Percentiles rank a stretch among this genome's conserved stretches.
phyloP scores from a whole-genome alignment of 768 basidiomycete species.

The Ramaria sp. region DNA sequence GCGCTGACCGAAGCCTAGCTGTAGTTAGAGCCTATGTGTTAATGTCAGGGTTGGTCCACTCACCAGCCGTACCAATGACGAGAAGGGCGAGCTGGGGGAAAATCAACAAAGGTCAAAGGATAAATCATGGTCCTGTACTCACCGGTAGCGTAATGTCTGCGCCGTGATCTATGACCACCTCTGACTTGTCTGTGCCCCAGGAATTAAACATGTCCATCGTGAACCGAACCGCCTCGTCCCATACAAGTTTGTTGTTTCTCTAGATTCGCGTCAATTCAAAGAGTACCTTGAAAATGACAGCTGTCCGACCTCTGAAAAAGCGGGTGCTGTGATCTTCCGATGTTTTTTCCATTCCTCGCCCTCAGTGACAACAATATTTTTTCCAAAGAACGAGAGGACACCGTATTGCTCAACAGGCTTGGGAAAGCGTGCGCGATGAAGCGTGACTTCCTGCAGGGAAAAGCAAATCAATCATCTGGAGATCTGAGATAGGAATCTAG shows the following conservation, averaged over 20 bases:
- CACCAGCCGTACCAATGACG: slow-evolving; percentile 45
- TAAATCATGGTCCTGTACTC: slow-evolving; percentile 8
- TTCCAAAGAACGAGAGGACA: slow-evolving; percentile 41
- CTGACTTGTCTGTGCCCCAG: slow-evolving; percentile 35
- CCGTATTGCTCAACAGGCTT: slow-evolving; percentile 42
- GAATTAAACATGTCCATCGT: slow-evolving; percentile 33
- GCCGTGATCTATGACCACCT: slow-evolving; percentile 33
- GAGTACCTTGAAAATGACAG: neutral
- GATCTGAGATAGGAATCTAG: neutral
- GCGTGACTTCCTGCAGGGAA: slow-evolving; percentile 35
- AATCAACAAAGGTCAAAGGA: neutral
- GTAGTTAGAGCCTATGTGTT: neutral
- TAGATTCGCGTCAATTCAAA: neutral
- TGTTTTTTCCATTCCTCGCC: slow-evolving; percentile 58
- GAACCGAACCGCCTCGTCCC: slow-evolving; percentile 35
- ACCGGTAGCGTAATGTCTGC: slow-evolving; percentile 47
- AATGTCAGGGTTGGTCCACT: neutral
- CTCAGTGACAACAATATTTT: slow-evolving; percentile 56
- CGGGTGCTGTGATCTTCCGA: slow-evolving; percentile 50
- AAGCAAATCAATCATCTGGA: neutral
- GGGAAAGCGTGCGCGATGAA: slow-evolving; percentile 40
- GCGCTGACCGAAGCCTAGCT: slow-evolving; percentile 38
- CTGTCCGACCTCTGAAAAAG: slow-evolving; percentile 44
- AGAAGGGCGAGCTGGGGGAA: slow-evolving; percentile 40
- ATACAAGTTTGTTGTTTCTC: slow-evolving; percentile 33